These are phyloP conservation scores for Wickerhamomyces subpelliculosus DNA, from an alignment of 805 yeast genomes.

Conservation along the genomic window DNA sequence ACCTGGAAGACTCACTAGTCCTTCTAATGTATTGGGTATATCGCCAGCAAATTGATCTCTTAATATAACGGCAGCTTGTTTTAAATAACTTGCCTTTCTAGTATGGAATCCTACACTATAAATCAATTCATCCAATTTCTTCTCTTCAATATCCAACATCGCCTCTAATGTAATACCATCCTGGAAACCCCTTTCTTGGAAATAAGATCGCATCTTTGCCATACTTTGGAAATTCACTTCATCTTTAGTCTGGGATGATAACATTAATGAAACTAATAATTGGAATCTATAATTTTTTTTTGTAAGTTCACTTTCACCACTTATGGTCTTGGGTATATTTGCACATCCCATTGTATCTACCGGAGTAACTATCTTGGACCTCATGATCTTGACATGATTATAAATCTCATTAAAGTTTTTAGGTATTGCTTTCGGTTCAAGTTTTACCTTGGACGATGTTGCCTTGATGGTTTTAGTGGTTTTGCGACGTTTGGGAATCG, in stretches of 20 bases:
- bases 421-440: constrained; percentile 21
- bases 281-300: constrained; percentile 55
- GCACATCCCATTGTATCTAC: constrained; percentile 90
- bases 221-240: constrained; percentile 76
- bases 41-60: constrained; percentile 49
- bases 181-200: constrained; percentile 33
- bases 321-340: constrained; percentile 36
- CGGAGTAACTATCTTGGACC: constrained; percentile 63
- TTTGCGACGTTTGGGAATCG: constrained; percentile 6
- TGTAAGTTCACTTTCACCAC: constrained; percentile 21
- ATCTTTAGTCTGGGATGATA: constrained; percentile 89
- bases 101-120: constrained; percentile 81
- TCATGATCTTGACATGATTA: constrained; percentile 56
- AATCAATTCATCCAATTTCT: constrained; percentile 58
- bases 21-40: constrained; percentile 64
- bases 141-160: constrained; percentile 41
- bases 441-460: neutral
- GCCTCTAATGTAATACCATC: constrained; percentile 57
- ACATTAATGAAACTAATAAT: constrained; percentile 71
- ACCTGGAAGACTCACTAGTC: constrained; percentile 70
- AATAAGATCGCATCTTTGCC: constrained; percentile 44
- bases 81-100: constrained; percentile 68
- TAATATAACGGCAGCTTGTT: constrained; percentile 50
- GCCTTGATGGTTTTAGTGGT: too few relatives aligned
- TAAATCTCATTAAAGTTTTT: constrained; percentile 50